Conservation (phyloP, 805 yeast genomes). For the Ogataea pini region DNA sequence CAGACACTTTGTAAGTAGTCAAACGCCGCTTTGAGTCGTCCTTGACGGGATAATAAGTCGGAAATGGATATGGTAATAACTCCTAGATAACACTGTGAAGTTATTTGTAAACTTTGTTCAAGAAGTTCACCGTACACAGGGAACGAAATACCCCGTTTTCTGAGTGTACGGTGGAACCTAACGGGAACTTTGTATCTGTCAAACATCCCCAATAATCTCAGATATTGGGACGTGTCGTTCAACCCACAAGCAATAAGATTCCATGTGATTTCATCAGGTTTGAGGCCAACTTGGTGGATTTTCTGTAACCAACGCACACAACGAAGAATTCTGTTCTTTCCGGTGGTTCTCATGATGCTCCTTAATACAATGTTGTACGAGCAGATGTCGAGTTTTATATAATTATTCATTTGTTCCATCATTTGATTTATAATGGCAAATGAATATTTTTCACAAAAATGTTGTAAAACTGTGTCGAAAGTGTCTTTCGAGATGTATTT, state of each 20-base stretch:
- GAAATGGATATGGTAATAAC: slow-evolving; percentile 9
- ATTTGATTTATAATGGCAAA: slow-evolving; percentile 9
- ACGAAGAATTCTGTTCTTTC: slow-evolving; percentile 13
- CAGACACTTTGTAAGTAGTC: slow-evolving; percentile 8
- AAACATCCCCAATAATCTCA: slow-evolving; percentile 11
- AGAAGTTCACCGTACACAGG: slow-evolving; percentile 12
- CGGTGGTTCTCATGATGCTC: slow-evolving; percentile 8
- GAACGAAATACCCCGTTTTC: slow-evolving; percentile 9
- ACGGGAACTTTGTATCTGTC: slow-evolving; percentile 12
- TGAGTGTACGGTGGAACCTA: slow-evolving; percentile 5
- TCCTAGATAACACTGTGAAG: slow-evolving; percentile 1
- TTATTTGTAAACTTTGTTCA: neutral
- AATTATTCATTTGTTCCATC: slow-evolving; percentile 2
- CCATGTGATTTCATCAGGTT: slow-evolving; percentile 21
- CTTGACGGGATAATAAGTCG: neutral
- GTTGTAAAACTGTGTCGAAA: slow-evolving; percentile 7
- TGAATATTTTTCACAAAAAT: slow-evolving; percentile 12
- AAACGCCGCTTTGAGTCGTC: slow-evolving; percentile 8
- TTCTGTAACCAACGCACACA: slow-evolving; percentile 6
- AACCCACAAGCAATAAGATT: slow-evolving; percentile 15
- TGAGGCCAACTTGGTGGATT: slow-evolving; percentile 9
- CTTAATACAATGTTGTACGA: slow-evolving; percentile 18
- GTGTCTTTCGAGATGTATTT: slow-evolving; percentile 8
- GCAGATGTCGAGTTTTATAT: slow-evolving; percentile 8
- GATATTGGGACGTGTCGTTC: neutral